Conservation (phyloP, 2,329 filamentous ascomycete species). For the Monilinia fructigena region DNA sequence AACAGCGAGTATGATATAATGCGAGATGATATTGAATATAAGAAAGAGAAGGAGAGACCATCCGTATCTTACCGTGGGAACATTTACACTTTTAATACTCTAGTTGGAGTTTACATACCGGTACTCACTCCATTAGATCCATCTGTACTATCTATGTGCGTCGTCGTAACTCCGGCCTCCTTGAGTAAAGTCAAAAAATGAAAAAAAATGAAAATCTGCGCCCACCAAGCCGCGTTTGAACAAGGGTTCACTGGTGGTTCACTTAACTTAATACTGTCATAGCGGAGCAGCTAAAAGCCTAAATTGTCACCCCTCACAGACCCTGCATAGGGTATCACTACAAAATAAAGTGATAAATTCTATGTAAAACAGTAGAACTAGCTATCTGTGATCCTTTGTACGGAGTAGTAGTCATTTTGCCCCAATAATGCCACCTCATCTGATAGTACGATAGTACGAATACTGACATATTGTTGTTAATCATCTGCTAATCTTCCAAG, state of each 20-base stretch:
- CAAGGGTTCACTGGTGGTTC: slow-evolving; percentile 5
- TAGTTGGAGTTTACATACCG: not conserved
- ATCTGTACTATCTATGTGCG: slow-evolving; percentile 8
- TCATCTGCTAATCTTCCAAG: slow-evolving; percentile 9
- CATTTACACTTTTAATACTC: slow-evolving; percentile 10
- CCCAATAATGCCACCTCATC: slow-evolving; percentile 24
- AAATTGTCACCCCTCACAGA: slow-evolving; percentile 18
- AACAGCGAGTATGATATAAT: not conserved
- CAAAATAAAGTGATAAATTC: not conserved
- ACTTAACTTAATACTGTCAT: slow-evolving; percentile 16
- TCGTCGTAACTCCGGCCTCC: not conserved
- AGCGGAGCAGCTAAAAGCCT: slow-evolving; percentile 12
- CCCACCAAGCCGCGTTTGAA: slow-evolving; percentile 19
- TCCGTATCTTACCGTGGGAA: not conserved
- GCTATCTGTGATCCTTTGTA: too few relatives aligned
- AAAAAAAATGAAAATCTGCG: not conserved
- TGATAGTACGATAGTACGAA: slow-evolving; percentile 28
- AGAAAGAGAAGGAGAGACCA: not conserved
- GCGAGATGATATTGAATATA: not conserved
- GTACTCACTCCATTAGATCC: slow-evolving; percentile 5
- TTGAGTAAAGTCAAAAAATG: slow-evolving; percentile 4
- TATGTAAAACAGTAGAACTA: too few relatives aligned
- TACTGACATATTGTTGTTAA: slow-evolving; percentile 28
- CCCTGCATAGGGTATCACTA: slow-evolving; percentile 21
- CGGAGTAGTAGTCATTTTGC: not conserved